Conservation (phyloP, 495 filamentous ascomycete genomes). For the Penicillium odoratum region DNA sequence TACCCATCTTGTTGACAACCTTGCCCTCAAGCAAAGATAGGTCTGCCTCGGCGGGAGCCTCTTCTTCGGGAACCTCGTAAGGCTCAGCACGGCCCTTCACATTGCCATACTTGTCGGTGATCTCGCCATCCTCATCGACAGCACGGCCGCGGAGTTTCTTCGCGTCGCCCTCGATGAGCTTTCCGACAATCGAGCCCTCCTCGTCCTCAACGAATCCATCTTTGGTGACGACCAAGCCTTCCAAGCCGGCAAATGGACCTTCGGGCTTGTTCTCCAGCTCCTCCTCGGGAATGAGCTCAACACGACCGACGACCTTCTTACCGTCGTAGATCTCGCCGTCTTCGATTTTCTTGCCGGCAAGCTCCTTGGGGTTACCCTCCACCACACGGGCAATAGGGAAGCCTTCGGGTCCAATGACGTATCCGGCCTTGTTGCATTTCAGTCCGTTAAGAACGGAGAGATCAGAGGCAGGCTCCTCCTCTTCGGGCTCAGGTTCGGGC, state of each 20-base stretch:
- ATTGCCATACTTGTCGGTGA: constrained; percentile 77
- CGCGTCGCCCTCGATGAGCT: constrained; percentile 72
- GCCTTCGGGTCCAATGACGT: constrained; percentile 70
- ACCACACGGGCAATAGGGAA: constrained; percentile 68
- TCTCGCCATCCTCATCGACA: constrained; percentile 82
- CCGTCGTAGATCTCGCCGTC: constrained; percentile 74
- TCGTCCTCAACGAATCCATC: constrained; percentile 71
- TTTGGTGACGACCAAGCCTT: constrained; percentile 65
- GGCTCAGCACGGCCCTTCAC: constrained; percentile 74
- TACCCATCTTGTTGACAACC: constrained; percentile 82
- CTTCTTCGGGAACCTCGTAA: constrained; percentile 60
- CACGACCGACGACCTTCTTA: constrained; percentile 70
- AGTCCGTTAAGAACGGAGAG: constrained; percentile 64
- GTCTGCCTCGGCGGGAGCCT: constrained; percentile 51
- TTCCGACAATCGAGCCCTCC: constrained; percentile 67
- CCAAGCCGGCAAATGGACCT: constrained; percentile 73
- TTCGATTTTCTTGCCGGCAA: constrained; percentile 66
- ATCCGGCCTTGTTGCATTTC: constrained; percentile 76
- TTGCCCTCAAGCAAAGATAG: constrained; percentile 74
- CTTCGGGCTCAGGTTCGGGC: constrained; percentile 33
- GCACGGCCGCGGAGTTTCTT: constrained; percentile 71
- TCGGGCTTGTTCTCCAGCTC: constrained; percentile 71
- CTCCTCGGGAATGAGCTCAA: constrained; percentile 69
- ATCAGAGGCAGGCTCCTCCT: constrained; percentile 41
- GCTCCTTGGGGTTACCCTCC: constrained; percentile 65